phyloP scores from a whole-genome alignment of 2,329 filamentous ascomycete species.

The Magnaporthiopsis rhizophila region DNA sequence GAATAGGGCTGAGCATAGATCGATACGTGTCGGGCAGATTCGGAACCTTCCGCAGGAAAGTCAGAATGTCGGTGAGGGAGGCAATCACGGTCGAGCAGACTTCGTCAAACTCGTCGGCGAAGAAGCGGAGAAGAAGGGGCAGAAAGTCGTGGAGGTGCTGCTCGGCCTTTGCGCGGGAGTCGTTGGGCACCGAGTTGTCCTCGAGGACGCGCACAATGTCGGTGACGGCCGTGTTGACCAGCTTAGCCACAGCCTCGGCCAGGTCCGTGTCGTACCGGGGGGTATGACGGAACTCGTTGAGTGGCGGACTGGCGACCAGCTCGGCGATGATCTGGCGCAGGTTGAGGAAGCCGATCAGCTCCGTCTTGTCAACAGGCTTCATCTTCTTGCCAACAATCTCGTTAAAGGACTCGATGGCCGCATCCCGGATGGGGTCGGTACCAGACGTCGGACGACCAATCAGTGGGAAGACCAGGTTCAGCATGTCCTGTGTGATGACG shows the following conservation, averaged over 20 bases:
- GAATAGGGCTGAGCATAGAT: constrained; percentile 76
- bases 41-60: constrained; percentile 76
- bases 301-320: constrained; percentile 72
- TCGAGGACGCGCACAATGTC: constrained; percentile 87
- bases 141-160: constrained; percentile 76
- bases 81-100: constrained; percentile 94
- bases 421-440: constrained; percentile 76
- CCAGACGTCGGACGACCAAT: constrained; percentile 64
- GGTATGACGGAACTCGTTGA: constrained; percentile 72
- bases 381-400: constrained; percentile 98
- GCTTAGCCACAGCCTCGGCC: constrained; percentile 87
- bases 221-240: constrained; percentile 82
- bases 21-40: constrained; percentile 66
- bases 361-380: constrained; percentile 86
- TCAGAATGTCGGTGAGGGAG: constrained; percentile 84
- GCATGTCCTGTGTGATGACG: constrained; percentile 83
- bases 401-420: constrained; percentile 88
- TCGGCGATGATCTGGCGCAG: constrained; percentile 77
- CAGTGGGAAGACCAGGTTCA: constrained; percentile 76
- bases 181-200: constrained; percentile 49
- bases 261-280: constrained; percentile 91
- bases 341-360: constrained; percentile 87
- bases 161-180: constrained; percentile 67
- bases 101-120: constrained; percentile 96
- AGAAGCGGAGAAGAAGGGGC: constrained; percentile 83